These are phyloP conservation scores for Solanum bulbocastanum DNA, from an alignment of 257 asterid species.

Conservation along the genomic window DNA sequence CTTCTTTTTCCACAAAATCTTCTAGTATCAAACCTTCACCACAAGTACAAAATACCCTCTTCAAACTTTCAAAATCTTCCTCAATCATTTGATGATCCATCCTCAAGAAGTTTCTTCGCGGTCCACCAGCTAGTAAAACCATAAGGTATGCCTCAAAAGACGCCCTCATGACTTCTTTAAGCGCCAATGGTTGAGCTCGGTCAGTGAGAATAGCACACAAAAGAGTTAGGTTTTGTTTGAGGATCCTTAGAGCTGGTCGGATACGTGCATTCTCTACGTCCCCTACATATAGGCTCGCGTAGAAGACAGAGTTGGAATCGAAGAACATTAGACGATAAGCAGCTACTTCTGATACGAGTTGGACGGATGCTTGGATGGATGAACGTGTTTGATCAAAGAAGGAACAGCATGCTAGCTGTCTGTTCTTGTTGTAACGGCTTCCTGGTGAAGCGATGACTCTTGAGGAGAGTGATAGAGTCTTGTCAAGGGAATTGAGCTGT, in stretches of 20 bases:
- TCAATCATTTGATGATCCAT: constrained; percentile 64
- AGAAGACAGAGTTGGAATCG: constrained; percentile 62
- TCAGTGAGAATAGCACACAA: constrained; percentile 70
- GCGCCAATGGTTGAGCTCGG: constrained; percentile 52
- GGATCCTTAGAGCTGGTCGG: constrained; percentile 36
- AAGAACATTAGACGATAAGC: constrained; percentile 78
- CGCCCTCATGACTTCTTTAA: constrained; percentile 73
- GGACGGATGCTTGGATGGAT: constrained; percentile 39
- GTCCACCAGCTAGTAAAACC: constrained; percentile 88
- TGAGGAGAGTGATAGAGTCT: constrained; percentile 41
- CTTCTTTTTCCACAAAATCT: constrained; percentile 55
- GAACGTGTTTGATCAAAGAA: constrained; percentile 56
- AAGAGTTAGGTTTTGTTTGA: constrained; percentile 69
- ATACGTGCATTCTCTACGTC: constrained; percentile 50
- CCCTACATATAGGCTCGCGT: constrained; percentile 38
- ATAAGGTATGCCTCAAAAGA: constrained; percentile 67
- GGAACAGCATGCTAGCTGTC: constrained; percentile 32
- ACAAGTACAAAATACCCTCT: constrained; percentile 45
- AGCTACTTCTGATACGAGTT: constrained; percentile 78
- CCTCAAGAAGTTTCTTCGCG: constrained; percentile 39
- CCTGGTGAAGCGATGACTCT: constrained; percentile 37
- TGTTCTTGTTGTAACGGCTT: constrained; percentile 17
- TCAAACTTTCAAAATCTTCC: constrained; percentile 65
- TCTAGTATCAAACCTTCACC: constrained; percentile 71
- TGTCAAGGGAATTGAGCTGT: constrained; percentile 54